These are phyloP conservation scores for Solanum stenotomum DNA, from an alignment of 257 asterid genomes.

Conservation along the genomic window DNA sequence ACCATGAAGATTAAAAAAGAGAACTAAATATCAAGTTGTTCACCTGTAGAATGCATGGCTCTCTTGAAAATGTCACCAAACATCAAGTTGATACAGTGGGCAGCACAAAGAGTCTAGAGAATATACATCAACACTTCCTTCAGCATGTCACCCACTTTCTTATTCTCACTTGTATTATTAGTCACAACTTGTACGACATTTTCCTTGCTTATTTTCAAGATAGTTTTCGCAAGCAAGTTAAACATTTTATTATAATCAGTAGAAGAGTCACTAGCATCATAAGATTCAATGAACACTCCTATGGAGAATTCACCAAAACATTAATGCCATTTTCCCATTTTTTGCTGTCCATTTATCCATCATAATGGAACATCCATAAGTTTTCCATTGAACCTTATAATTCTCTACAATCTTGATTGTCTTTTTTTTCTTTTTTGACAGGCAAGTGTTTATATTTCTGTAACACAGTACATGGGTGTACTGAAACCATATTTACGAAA, in stretches of 20 bases:
- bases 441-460: not conserved
- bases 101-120: not conserved
- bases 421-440: not conserved
- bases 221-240: not conserved
- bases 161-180: not conserved
- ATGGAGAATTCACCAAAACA: not conserved
- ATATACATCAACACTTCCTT: not conserved
- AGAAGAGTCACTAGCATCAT: not conserved
- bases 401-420: not conserved
- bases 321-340: not conserved
- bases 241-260: not conserved
- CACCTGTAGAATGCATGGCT: not conserved
- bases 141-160: not conserved
- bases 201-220: not conserved
- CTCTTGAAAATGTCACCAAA: not conserved
- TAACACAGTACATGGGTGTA: not conserved
- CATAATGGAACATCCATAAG: not conserved
- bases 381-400: not conserved
- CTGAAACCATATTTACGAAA: not conserved
- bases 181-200: not conserved
- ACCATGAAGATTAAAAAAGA: not conserved
- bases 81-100: not conserved
- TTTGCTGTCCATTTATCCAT: not conserved
- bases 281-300: not conserved
- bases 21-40: not conserved